phyloP scores from a whole-genome alignment of 495 filamentous ascomycete species.

The Ascodesmis nigricans region DNA sequence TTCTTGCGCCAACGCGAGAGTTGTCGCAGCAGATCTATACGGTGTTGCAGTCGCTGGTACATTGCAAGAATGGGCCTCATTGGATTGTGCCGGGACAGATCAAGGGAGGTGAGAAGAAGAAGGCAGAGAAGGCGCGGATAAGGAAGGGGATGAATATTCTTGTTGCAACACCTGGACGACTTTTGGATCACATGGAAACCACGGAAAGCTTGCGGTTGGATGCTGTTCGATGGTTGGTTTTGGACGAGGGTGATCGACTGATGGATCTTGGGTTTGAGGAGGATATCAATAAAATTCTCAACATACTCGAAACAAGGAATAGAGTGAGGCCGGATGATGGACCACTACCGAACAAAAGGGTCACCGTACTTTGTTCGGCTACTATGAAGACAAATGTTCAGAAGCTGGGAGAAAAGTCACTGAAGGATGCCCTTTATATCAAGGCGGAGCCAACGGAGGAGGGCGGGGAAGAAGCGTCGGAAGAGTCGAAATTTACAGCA shows the following conservation, averaged over 20 bases:
- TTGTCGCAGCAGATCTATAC: slow-evolving; percentile 76
- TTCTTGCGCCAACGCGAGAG: slow-evolving; percentile 80
- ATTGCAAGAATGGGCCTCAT: slow-evolving; percentile 40
- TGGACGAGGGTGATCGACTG: slow-evolving; percentile 87
- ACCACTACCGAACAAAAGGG: slow-evolving; percentile 49
- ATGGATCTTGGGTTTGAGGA: slow-evolving; percentile 97
- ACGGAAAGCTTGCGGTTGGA: slow-evolving; percentile 73
- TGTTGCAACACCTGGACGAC: slow-evolving; percentile 75
- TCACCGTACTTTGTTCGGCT: slow-evolving; percentile 83
- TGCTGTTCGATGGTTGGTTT: slow-evolving; percentile 74
- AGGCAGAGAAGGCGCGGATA: slow-evolving; percentile 81
- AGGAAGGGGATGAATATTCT: slow-evolving; percentile 88
- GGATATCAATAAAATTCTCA: slow-evolving; percentile 40
- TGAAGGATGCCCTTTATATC: slow-evolving; percentile 80
- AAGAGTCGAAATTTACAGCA: slow-evolving; percentile 46
- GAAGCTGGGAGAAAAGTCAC: slow-evolving; percentile 71
- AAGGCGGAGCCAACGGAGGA: slow-evolving; percentile 35
- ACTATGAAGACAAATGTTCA: slow-evolving; percentile 96
- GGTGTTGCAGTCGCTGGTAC: slow-evolving; percentile 60
- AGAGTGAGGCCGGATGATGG: slow-evolving; percentile 17
- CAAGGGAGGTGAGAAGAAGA: slow-evolving; percentile 91
- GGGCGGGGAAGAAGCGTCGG: slow-evolving; percentile 22
- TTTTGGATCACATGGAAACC: slow-evolving; percentile 77
- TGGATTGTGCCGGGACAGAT: slow-evolving; percentile 87
- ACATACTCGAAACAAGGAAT: slow-evolving; percentile 53